These are phyloP conservation scores for Graphilbum ipis-grandicollis DNA, from an alignment of 2,329 filamentous ascomycete species.

Conservation along the genomic window DNA sequence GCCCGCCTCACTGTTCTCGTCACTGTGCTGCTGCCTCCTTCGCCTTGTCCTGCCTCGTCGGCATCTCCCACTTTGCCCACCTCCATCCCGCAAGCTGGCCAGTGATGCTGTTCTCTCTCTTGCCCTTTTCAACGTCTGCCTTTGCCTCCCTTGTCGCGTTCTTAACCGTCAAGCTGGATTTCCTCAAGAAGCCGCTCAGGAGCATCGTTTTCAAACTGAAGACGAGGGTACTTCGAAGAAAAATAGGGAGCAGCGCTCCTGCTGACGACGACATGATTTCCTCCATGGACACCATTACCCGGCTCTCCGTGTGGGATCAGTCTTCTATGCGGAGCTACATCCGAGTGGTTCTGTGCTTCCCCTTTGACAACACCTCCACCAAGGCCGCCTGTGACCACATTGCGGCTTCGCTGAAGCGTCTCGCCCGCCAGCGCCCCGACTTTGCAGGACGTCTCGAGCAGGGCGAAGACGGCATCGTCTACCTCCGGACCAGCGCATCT, in stretches of 20 bases:
- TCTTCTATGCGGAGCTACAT: conserved; percentile 9
- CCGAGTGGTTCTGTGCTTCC: conserved; percentile 11
- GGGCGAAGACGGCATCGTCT: conserved; percentile 7
- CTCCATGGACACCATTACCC: neutral
- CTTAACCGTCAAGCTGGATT: neutral
- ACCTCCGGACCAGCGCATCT: conserved; percentile 7
- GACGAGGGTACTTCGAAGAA: neutral
- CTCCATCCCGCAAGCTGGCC: neutral
- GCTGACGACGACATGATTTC: neutral
- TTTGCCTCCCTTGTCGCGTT: neutral
- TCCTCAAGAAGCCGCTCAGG: neutral
- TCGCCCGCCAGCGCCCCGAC: conserved; percentile 11
- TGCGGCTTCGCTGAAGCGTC: conserved; percentile 6
- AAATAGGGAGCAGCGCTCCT: too few relatives aligned
- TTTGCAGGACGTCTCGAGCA: conserved; percentile 14
- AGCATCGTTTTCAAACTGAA: neutral
- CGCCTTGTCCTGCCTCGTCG: neutral
- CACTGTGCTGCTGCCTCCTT: too few relatives aligned
- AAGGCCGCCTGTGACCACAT: conserved; percentile 7
- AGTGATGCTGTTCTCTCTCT: neutral
- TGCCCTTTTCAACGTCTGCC: neutral
- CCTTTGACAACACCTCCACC: conserved; percentile 4
- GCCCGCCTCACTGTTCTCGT: too few relatives aligned
- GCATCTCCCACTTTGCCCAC: too few relatives aligned
- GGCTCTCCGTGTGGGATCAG: conserved; percentile 8